phyloP scores from a whole-genome alignment of 495 filamentous ascomycete species.

The Pseudevernia furfuracea region DNA sequence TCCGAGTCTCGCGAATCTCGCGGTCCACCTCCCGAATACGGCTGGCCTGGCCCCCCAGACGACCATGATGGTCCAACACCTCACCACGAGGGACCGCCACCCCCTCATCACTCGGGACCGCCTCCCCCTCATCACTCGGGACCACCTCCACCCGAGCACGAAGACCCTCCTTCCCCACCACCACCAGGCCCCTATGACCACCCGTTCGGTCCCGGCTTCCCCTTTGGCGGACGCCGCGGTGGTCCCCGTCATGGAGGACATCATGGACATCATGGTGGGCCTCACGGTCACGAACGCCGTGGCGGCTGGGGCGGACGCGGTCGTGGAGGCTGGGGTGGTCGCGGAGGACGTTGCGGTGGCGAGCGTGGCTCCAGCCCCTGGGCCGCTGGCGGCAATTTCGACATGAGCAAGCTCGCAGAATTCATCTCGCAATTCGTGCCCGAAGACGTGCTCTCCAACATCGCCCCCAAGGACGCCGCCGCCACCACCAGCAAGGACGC shows the following conservation, averaged over 20 bases:
- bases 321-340: conserved; percentile 20
- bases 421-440: conserved; percentile 34
- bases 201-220: conserved; percentile 26
- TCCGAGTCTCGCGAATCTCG: conserved; percentile 20
- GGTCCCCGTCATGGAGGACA: conserved; percentile 22
- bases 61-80: not conserved
- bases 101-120: not conserved
- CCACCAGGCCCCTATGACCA: conserved; percentile 18
- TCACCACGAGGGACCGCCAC: not conserved
- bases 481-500: conserved; percentile 20
- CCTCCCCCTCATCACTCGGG: conserved; percentile 8
- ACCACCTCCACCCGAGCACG: conserved; percentile 19
- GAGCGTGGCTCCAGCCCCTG: conserved; percentile 12
- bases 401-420: conserved; percentile 32
- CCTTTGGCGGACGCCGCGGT: conserved; percentile 18
- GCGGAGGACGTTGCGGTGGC: conserved; percentile 23
- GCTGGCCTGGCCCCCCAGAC: conserved; percentile 1
- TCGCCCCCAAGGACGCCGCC: conserved; percentile 29
- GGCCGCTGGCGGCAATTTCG: conserved; percentile 28
- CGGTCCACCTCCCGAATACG: conserved; percentile 15
- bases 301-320: conserved; percentile 23
- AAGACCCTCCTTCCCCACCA: conserved; percentile 23
- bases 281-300: conserved; percentile 18
- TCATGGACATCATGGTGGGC: conserved; percentile 12
- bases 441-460: conserved; percentile 22